Evolutionary conservation across 2,329 filamentous ascomycete species (phyloP), one percentile per base, ranked within the genome.

Genomic region (Lasiodiplodia citricola): DNA sequence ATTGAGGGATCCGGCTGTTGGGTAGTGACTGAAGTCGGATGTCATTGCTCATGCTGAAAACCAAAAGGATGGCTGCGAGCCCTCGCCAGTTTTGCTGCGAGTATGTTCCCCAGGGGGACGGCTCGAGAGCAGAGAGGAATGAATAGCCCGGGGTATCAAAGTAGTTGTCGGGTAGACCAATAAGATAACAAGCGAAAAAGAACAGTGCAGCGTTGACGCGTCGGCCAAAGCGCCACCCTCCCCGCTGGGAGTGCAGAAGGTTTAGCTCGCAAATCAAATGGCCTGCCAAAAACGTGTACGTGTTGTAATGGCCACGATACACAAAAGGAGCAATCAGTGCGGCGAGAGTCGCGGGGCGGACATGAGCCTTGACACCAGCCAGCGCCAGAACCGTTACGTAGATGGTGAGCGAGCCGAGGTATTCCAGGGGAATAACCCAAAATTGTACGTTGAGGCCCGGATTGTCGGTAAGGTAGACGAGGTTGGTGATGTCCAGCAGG

Each of bases 31-130:
- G 76, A 60, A 78, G 66, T 11, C 58, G 23, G 3, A 2, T 10
- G 13, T 44, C 50, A 47, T 28, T 16, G 56, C 28, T 66, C 23
- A 37, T 50, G 7, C 44, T 58, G 38, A 31, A 66, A 28, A 70
- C 52, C 23, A 51, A 7, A 16, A 70, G 70, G 41, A 85, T 76
- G 2, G 85, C 82, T 2, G 86, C 87, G 38, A 82, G 74, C 57
- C 83, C 82, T 72, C 88, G 86, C 83, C 85, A 89, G 77, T 86
- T 88, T 35, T 86, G 84, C 75, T 86, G 86, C 67, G 80, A 79
- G 70, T 82, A 23, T 21, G 10, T 83, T 1, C 72, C 72, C 79
- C 85, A 87, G 81, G 83, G 86, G 55, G 77, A 72, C 8, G 86
- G 85, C 51, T 87, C 85, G 8, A 83, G 72, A 0, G 80, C 78